Evolutionary conservation across 2,329 filamentous ascomycete genomes (phyloP).

Genomic region (Huntiella abstrusa): DNA sequence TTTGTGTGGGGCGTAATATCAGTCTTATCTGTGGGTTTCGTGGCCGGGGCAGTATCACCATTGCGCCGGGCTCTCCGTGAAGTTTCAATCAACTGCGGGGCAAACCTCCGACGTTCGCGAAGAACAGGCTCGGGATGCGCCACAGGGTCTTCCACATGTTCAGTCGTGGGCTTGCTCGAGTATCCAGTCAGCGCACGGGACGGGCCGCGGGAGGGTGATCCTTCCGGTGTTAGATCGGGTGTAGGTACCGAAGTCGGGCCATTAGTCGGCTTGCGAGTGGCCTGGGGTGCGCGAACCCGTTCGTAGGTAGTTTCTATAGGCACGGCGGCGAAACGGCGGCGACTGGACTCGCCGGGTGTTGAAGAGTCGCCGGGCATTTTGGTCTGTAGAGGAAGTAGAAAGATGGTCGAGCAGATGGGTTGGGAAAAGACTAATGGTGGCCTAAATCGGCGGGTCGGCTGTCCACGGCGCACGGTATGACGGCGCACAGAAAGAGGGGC

Average conservation of each 20-base stretch:
- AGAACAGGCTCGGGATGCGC: neutral
- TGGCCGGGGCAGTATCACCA: constrained; percentile 43
- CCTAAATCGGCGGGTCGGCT: neutral
- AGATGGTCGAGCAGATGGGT: neutral
- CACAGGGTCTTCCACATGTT: constrained; percentile 3
- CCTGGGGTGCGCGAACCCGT: constrained; percentile 26
- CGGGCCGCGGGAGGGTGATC: constrained; percentile 24
- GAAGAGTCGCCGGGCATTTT: constrained; percentile 1
- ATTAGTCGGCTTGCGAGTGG: constrained; percentile 1
- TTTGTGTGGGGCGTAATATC: constrained; percentile 48
- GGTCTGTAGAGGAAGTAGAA: constrained; percentile 13
- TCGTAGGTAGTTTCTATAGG: constrained; percentile 56
- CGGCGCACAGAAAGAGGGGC: too few species aligned
- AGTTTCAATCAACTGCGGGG: constrained; percentile 67
- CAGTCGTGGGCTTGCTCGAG: constrained; percentile 14
- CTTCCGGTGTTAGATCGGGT: constrained; percentile 37
- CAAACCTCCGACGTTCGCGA: constrained; percentile 32
- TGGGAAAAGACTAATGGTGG: neutral
- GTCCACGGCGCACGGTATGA: neutral
- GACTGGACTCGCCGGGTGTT: constrained; percentile 12
- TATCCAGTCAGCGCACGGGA: constrained; percentile 20
- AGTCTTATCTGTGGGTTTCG: constrained; percentile 49
- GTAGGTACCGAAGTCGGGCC: neutral
- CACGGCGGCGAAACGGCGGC: constrained; percentile 45
- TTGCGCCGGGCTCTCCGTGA: constrained; percentile 51